A percentile compares a stretch with the other conserved stretches of the same genome.
phyloP scores from a whole-genome alignment of 2,329 filamentous ascomycete species.

The Hymenoscyphus albidus region DNA sequence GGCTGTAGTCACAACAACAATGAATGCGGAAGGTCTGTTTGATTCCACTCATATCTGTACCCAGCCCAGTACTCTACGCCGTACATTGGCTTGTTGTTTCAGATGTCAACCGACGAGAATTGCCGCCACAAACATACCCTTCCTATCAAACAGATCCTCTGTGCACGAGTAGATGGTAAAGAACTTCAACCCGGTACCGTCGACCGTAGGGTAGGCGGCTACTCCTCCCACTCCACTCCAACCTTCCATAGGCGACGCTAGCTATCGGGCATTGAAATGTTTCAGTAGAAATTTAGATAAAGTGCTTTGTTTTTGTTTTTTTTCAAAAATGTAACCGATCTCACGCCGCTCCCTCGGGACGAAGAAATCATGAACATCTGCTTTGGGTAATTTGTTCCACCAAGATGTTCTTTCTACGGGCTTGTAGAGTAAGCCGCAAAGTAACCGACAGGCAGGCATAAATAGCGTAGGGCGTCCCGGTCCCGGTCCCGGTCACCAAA shows the following conservation, averaged over 20 bases:
- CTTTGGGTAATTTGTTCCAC: too few species aligned
- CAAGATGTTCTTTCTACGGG: too few species aligned
- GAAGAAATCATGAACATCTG: neutral
- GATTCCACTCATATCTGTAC: constrained; percentile 18
- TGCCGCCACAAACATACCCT: constrained; percentile 14
- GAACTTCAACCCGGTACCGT: neutral
- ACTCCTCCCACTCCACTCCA: neutral
- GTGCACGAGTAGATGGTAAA: neutral
- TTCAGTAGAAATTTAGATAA: neutral
- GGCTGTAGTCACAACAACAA: constrained; percentile 10
- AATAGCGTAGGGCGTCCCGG: neutral
- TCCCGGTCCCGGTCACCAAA: neutral
- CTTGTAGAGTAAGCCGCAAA: constrained; percentile 1
- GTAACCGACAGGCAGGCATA: constrained; percentile 4
- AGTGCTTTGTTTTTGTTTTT: too few species aligned
- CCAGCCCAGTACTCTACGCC: neutral
- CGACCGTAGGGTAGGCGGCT: neutral
- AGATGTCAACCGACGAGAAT: constrained; percentile 17
- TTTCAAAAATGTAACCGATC: neutral
- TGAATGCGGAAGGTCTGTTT: constrained; percentile 19
- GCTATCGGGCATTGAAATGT: neutral
- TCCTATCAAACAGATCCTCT: neutral
- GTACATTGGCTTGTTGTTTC: constrained; percentile 21
- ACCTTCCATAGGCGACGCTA: neutral
- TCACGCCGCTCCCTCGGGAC: neutral